These are phyloP conservation scores for Chaetomium globosum DNA, from an alignment of 2,329 filamentous ascomycete species.

Conservation along the genomic window DNA sequence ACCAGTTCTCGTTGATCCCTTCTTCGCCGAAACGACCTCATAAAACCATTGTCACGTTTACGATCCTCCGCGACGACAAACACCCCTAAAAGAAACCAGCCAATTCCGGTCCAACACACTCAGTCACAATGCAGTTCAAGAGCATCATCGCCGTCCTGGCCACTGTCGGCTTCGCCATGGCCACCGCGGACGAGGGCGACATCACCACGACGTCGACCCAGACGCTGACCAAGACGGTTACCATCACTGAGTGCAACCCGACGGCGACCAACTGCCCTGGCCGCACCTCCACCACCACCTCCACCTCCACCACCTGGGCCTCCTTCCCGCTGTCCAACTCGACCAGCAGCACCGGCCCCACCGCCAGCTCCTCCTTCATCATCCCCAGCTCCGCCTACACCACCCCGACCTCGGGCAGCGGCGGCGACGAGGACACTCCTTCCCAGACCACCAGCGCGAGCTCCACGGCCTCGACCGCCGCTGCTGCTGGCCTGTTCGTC, in stretches of 20 bases:
- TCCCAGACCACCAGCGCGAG: slow-evolving; percentile 33
- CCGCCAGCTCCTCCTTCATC: slow-evolving; percentile 31
- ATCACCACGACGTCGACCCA: slow-evolving; percentile 53
- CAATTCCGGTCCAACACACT: slow-evolving; percentile 8
- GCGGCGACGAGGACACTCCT: slow-evolving; percentile 25
- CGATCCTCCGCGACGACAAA: slow-evolving; percentile 16
- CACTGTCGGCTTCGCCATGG: slow-evolving; percentile 43
- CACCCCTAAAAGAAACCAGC: neutral
- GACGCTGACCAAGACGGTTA: slow-evolving; percentile 50
- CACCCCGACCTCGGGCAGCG: slow-evolving; percentile 34
- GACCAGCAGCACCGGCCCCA: slow-evolving; percentile 38
- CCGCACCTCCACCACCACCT: slow-evolving; percentile 38
- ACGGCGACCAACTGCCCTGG: slow-evolving; percentile 50
- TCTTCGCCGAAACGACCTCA: neutral
- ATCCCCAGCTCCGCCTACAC: slow-evolving; percentile 39
- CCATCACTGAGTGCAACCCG: slow-evolving; percentile 53
- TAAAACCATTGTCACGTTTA: neutral
- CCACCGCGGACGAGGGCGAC: slow-evolving; percentile 41
- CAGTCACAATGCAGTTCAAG: slow-evolving; percentile 52
- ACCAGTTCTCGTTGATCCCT: slow-evolving; percentile 27
- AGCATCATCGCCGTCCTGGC: slow-evolving; percentile 48
- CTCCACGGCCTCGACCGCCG: slow-evolving; percentile 39
- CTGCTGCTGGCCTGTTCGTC: slow-evolving; percentile 44
- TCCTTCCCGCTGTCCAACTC: slow-evolving; percentile 43
- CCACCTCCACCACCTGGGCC: slow-evolving; percentile 36